Evolutionary conservation across 257 asterid genomes (phyloP).

Genomic region (Craterostigma plantagineum): DNA sequence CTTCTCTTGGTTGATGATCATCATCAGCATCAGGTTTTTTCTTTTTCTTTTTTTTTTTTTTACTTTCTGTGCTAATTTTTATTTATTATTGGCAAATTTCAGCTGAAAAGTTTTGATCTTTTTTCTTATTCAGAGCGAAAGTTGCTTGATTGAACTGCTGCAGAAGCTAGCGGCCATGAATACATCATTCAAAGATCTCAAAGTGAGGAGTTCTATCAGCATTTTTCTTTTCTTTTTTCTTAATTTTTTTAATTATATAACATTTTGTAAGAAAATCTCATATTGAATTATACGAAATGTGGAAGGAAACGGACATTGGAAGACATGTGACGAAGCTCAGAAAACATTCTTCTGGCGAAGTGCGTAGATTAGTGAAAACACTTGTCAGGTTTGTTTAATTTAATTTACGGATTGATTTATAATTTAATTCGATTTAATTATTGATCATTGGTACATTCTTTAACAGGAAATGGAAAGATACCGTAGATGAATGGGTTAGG

Average conservation of each 20-base stretch:
- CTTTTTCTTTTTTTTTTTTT: background rate
- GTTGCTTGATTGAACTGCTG: conserved; percentile 22
- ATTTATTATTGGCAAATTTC: too few relatives aligned
- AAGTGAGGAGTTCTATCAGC: conserved; percentile 20
- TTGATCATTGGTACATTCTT: background rate
- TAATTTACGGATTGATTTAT: too few relatives aligned
- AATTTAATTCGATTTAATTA: background rate
- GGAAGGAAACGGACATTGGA: conserved; percentile 38
- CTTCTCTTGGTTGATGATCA: conserved; percentile 17
- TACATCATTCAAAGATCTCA: conserved; percentile 26
- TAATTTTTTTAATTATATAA: background rate
- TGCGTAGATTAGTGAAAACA: conserved; percentile 28
- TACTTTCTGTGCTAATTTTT: too few relatives aligned
- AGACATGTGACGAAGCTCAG: conserved; percentile 26
- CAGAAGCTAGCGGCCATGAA: conserved; percentile 30
- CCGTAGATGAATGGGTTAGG: conserved; percentile 46
- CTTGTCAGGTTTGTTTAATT: conserved; percentile 25
- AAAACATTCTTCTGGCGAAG: conserved; percentile 34
- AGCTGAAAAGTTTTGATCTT: background rate
- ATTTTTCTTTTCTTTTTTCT: background rate
- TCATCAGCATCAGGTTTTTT: conserved; percentile 20
- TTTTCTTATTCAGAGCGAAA: conserved; percentile 14
- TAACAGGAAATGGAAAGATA: conserved; percentile 42
- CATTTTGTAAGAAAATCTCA: background rate
- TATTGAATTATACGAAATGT: background rate